Percentiles rank a stretch among this genome's conserved stretches.
Conservation (phyloP, 768 basidiomycete genomes). For the Myochromella boudieri region DNA sequence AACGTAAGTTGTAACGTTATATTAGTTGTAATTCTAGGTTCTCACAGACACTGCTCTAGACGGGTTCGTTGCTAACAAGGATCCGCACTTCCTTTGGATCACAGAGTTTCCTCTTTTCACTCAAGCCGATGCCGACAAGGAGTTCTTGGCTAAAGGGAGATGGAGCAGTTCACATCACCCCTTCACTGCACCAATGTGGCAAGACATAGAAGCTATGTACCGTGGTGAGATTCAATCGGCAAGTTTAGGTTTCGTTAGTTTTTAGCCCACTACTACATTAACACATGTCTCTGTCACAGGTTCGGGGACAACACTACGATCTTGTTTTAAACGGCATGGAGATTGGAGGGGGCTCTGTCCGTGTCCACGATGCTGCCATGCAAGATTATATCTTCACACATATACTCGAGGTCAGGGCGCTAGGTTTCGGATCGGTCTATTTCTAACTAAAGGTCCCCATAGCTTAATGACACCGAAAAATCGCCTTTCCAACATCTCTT, state of each 20-base stretch:
- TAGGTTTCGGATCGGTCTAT: neutral
- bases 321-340: slow-evolving; percentile 92
- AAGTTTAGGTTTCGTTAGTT: slow-evolving; percentile 21
- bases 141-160: slow-evolving; percentile 78
- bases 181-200: slow-evolving; percentile 93
- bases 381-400: slow-evolving; percentile 80
- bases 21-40: slow-evolving; percentile 5
- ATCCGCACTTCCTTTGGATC: slow-evolving; percentile 90
- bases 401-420: slow-evolving; percentile 66
- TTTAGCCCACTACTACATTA: neutral
- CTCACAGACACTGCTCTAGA: slow-evolving; percentile 38
- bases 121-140: slow-evolving; percentile 83
- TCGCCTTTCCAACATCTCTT: slow-evolving; percentile 80
- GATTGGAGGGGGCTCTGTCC: slow-evolving; percentile 92
- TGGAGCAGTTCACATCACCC: slow-evolving; percentile 96
- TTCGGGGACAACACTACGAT: slow-evolving; percentile 96
- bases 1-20: slow-evolving; percentile 43
- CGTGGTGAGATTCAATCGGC: slow-evolving; percentile 63
- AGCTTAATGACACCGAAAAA: slow-evolving; percentile 77
- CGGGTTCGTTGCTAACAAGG: slow-evolving; percentile 49
- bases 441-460: slow-evolving; percentile 10
- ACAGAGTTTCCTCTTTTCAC: slow-evolving; percentile 95
- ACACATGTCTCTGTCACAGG: slow-evolving; percentile 37
- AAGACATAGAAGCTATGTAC: slow-evolving; percentile 80
- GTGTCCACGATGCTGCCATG: slow-evolving; percentile 85